Evolutionary conservation across 257 asterid genomes (phyloP), one percentile per base, ranked within the genome.

Genomic region (Rubia yunnanensis): DNA sequence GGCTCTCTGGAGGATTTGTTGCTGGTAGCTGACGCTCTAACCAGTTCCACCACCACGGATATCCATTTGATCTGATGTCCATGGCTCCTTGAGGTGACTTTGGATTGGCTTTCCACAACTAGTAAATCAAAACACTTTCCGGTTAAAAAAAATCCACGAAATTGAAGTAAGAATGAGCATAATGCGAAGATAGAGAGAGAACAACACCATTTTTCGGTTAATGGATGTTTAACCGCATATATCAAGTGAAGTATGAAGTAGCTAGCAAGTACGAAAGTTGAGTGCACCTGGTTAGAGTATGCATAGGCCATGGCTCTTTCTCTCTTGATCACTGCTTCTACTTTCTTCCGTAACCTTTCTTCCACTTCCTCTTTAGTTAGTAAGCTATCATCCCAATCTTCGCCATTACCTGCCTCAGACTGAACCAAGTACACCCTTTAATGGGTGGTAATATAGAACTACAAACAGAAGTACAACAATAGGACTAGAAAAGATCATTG

Each of bases 31-130:
- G 95, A 18, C 84, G 88, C 64, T 90, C 98, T 67, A 94, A 67
- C 99, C 98, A 91, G 81, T 86, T 94, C 99, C 98, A 88, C 98
- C 96, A 94, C 95, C 95, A 85, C 0, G 99, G 96, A 58, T 76
- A 82, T 20, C 96, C 88, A 17, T 79, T 81, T 10, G 88, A 69
- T 65, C 82, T 85, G 53, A 81, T 8, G 73, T 79, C 89, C n/a
- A 66, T 54, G 7, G 77, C 59, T 22, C 70, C 68, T 74, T 83
- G 81, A 73, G 75, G 69, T 11, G 87, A 72, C 64, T 41, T 83
- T 11, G 86, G 78, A 75, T 76, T 76, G 18, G 76, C 72, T 70
- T 88, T 94, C 95, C 98, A 82, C 60, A 81, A 72, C 98, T 94
- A 83, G 62, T n/a, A 28, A 64, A 27, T 18, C 44, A 27, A 14